Evolutionary conservation across 2,329 filamentous ascomycete genomes (phyloP), one percentile per base, ranked within the genome.

Genomic region (Fusarium sp.): DNA sequence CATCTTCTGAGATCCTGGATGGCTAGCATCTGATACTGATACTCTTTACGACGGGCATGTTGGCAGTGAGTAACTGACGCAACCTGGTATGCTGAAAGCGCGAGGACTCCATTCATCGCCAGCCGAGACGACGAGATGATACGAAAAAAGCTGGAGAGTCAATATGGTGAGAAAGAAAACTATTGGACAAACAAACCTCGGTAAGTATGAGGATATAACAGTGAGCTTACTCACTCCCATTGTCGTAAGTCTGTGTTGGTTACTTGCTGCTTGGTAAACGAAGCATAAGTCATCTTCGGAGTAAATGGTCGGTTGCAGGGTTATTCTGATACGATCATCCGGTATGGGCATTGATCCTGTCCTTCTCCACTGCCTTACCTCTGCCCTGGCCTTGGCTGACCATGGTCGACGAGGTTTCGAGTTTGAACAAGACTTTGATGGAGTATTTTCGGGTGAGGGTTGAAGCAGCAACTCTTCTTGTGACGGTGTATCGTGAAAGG

Each of bases 301-400:
- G 29, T 70, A 70, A 17, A 70, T 62, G 1, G 67, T 62, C 3
- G 68, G 68, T n/a, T 70, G 62, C 36, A 70, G 41, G 39, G 33
- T 53, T 56, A 70, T 70, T 27, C 49, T 38, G 38, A 56, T 54
- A 4, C 54, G 61, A 18, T 45, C 45, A n/a, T 70, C 68, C 8
- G 67, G 67, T 13, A 70, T 55, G 8, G 68, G 67, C 67, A 70
- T 57, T 8, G 68, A 66, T 13, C 67, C 68, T 29, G 67, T 70
- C 42, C 67, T 70, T 36, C 68, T 60, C 68, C 68, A 70, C 29
- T 70, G 68, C 35, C 67, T 67, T 42, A 70, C 68, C 31, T 70
- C 68, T 41, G 68, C 68, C 38, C 67, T 70, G 25, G 68, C 67
- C 35, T 62, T 70, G 31, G 68, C 68, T 13, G 68, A 70, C 68